A percentile compares a stretch with the other conserved stretches of the same genome.
phyloP scores from a whole-genome alignment of 2,329 filamentous ascomycete genomes.

The Madurella mycetomatis region DNA sequence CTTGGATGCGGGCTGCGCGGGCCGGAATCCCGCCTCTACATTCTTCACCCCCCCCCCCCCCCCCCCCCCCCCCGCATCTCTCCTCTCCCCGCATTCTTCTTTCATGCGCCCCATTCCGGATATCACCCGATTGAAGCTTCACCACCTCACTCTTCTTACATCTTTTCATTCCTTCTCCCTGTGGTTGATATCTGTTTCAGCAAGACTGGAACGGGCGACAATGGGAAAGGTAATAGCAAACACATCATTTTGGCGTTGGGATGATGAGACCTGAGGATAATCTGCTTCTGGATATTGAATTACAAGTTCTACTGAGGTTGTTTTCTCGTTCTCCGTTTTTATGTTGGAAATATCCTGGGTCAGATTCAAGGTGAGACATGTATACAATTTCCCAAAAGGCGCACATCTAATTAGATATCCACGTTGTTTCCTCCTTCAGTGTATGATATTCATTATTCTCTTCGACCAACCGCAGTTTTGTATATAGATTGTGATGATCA shows the following conservation, averaged over 20 bases:
- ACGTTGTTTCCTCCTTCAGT: not conserved
- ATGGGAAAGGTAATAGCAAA: not conserved
- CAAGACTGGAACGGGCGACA: not conserved
- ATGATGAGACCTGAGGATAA: not conserved
- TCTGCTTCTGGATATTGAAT: no score
- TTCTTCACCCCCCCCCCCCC: conserved; percentile 10
- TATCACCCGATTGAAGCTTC: conserved; percentile 11
- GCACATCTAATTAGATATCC: not conserved
- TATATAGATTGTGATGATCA: not conserved
- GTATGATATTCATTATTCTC: not conserved
- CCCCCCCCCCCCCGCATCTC: conserved; percentile 5
- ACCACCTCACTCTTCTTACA: not conserved
- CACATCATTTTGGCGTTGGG: not conserved
- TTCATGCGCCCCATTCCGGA: conserved; percentile 12
- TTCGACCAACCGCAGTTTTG: not conserved
- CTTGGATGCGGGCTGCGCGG: conserved; percentile 16
- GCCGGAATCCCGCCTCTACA: conserved; percentile 14
- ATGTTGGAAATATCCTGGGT: not conserved
- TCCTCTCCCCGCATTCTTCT: conserved; percentile 20
- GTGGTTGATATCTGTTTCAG: not conserved
- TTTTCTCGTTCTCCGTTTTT: not conserved
- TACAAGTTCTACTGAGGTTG: no score
- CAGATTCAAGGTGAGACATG: not conserved
- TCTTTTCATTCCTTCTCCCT: conserved; percentile 5
- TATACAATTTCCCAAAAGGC: not conserved